Evolutionary conservation across 768 basidiomycete species (phyloP).

Genomic region (Russula olivacea): DNA sequence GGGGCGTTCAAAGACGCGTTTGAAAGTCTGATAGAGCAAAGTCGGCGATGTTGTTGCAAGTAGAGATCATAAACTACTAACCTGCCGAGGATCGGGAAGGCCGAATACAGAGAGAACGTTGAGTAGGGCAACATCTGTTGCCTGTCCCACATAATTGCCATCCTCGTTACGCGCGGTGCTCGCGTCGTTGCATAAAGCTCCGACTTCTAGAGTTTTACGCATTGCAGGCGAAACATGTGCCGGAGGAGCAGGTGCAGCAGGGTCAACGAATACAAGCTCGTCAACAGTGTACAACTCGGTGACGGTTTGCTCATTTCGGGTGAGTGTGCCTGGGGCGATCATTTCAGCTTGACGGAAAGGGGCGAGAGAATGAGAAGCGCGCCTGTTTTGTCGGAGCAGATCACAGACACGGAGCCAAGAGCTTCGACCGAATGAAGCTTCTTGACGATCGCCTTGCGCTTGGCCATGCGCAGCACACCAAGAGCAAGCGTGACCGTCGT

Average conservation of each 20-base stretch:
- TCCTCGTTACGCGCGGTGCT: slow-evolving; percentile 57
- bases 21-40: slow-evolving; percentile 46
- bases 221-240: slow-evolving; percentile 55
- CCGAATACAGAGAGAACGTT: slow-evolving; percentile 68
- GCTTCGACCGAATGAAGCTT: slow-evolving; percentile 94
- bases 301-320: slow-evolving; percentile 94
- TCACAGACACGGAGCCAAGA: slow-evolving; percentile 91
- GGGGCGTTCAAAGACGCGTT: slow-evolving; percentile 69
- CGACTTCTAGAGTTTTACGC: slow-evolving; percentile 70
- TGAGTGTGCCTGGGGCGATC: slow-evolving; percentile 62
- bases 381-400: slow-evolving; percentile 97
- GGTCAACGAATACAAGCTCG: slow-evolving; percentile 65
- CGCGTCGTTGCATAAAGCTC: slow-evolving; percentile 88
- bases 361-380: slow-evolving; percentile 22
- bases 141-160: slow-evolving; percentile 75
- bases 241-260: slow-evolving; percentile 38
- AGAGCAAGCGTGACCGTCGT: slow-evolving; percentile 96
- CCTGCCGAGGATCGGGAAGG: slow-evolving; percentile 62
- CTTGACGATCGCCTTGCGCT: slow-evolving; percentile 94
- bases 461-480: slow-evolving; percentile 90
- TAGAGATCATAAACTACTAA: slow-evolving; percentile 34
- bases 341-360: background rate
- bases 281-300: slow-evolving; percentile 85
- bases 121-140: slow-evolving; percentile 88
- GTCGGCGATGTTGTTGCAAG: background rate